Evolutionary conservation across 2,329 filamentous ascomycete species (phyloP), one percentile per base, ranked within the genome.

Genomic region (Beauveria asiatica): DNA sequence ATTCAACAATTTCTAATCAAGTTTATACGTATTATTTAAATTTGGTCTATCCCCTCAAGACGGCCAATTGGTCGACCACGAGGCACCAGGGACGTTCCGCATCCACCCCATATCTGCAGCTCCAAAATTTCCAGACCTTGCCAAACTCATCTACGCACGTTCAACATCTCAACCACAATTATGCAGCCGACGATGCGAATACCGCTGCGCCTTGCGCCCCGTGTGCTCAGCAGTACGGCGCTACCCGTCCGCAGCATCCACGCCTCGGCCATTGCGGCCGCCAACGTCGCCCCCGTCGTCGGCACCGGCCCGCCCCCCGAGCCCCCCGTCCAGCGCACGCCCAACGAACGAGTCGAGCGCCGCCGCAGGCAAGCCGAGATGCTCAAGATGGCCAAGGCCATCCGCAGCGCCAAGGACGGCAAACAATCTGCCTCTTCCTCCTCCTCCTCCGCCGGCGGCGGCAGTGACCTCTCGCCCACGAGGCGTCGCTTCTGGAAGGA

Each of bases 401-500:
- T 82, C 30, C 75, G 80, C 37, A 75, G 52, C 44, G 67, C 69
- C 0, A 68, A 65, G 19, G 66, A 67, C 39, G 69, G 67, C 39
- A 76, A 73, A 62, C 65, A 61, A 2, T 6, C 56, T 0, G 25
- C 55, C 21, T 30, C 45, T 2, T 27, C 55, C 27, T 16, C 45
- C 11, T 46, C 46, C 16, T 51, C 48, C 2, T 11, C n/a, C 30
- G 0, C 30, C 30, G 10, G 10, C 10, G 30, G 3, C 33, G 11
- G 5, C 33, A 11, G 33, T 11, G 19, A 27, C n/a, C 27, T 17
- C 27, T 50, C 50, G 49, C 49, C 80, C 41, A 69, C 82, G 61
- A 79, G 86, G 68, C 89, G 86, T 76, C 83, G 92, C 57, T 97
- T 97, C 77, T 97, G 93, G 93, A 90, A 88, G 73, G 83, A 94